A percentile compares a stretch with the other conserved stretches of the same genome.
Evolutionary conservation across 176 grass and related monocot genomes (phyloP).

Genomic region (Oryza meyeriana): DNA sequence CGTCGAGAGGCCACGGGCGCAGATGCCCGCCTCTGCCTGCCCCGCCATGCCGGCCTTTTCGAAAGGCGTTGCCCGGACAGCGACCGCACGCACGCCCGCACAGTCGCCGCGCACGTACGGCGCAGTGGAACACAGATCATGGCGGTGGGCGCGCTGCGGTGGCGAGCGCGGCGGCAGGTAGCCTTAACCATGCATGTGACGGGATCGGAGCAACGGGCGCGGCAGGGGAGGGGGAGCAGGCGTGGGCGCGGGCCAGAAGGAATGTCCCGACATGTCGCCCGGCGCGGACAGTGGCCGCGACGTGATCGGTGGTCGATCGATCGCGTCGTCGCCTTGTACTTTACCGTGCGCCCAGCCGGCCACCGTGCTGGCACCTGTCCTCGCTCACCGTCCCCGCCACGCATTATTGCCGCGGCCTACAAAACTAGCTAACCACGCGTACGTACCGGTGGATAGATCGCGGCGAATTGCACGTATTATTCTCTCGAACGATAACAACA

Average conservation of each 20-base stretch:
- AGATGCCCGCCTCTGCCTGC: neutral
- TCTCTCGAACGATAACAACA: neutral
- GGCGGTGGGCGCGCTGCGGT: too few relatives aligned
- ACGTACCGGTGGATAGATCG: neutral
- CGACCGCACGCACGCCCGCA: neutral
- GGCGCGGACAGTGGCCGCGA: constrained; percentile 9
- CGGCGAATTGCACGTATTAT: neutral
- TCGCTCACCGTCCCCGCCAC: neutral
- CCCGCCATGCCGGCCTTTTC: neutral
- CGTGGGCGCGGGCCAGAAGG: constrained; percentile 2
- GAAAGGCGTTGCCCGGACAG: constrained; percentile 1
- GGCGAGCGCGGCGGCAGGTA: neutral
- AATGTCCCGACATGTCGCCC: constrained; percentile 50
- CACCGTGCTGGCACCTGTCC: neutral
- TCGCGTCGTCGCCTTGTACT: constrained; percentile 28
- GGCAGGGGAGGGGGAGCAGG: neutral
- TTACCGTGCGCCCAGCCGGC: neutral
- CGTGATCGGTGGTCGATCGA: too few relatives aligned
- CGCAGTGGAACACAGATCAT: too few relatives aligned
- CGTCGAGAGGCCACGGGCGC: constrained; percentile 30
- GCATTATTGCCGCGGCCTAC: constrained; percentile 10
- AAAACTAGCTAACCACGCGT: neutral
- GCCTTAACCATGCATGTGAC: constrained; percentile 33
- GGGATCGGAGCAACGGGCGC: neutral
- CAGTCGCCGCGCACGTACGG: too few relatives aligned